Percentiles rank a stretch among this genome's conserved stretches.
phyloP scores from a whole-genome alignment of 2,329 filamentous ascomycete species.

The Basipetospora sp. region DNA sequence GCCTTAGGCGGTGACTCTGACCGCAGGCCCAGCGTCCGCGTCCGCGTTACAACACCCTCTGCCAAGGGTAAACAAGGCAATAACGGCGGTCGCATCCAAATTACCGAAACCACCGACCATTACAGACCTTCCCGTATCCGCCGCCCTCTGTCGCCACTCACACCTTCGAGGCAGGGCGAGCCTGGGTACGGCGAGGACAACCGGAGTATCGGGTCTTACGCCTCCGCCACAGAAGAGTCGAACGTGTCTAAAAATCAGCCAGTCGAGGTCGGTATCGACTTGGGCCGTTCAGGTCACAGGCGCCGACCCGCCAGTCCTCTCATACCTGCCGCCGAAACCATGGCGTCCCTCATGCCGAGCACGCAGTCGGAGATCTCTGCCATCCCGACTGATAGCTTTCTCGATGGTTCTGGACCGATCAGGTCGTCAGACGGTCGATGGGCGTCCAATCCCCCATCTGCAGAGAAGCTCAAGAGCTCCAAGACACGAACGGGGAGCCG shows the following conservation, averaged over 20 bases:
- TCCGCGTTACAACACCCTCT: slow-evolving; percentile 61
- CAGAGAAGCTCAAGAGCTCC: slow-evolving; percentile 20
- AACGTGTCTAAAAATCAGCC: slow-evolving; percentile 56
- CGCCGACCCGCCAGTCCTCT: slow-evolving; percentile 54
- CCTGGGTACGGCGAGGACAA: slow-evolving; percentile 44
- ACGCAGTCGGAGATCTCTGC: slow-evolving; percentile 75
- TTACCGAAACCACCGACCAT: slow-evolving; percentile 65
- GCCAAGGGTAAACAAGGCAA: slow-evolving; percentile 36
- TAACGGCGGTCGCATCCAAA: slow-evolving; percentile 62
- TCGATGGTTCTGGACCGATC: slow-evolving; percentile 40
- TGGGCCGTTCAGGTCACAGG: slow-evolving; percentile 21
- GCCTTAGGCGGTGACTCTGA: slow-evolving; percentile 39
- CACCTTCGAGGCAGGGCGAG: slow-evolving; percentile 23
- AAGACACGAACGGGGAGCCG: slow-evolving; percentile 30
- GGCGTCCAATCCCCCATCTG: slow-evolving; percentile 6
- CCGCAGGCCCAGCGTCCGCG: slow-evolving; percentile 66
- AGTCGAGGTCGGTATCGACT: slow-evolving; percentile 76
- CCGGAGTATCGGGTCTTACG: slow-evolving; percentile 56
- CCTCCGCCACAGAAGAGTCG: slow-evolving; percentile 65
- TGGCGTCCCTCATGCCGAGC: slow-evolving; percentile 44
- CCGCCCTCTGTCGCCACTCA: slow-evolving; percentile 33
- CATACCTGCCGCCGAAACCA: slow-evolving; percentile 40
- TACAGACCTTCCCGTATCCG: slow-evolving; percentile 46
- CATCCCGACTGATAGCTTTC: slow-evolving; percentile 47
- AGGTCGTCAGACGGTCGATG: slow-evolving; percentile 15